A percentile compares a stretch with the other conserved stretches of the same genome.
Evolutionary conservation across 2,329 filamentous ascomycete species (phyloP).

Genomic region (Exophiala xenobiotica): DNA sequence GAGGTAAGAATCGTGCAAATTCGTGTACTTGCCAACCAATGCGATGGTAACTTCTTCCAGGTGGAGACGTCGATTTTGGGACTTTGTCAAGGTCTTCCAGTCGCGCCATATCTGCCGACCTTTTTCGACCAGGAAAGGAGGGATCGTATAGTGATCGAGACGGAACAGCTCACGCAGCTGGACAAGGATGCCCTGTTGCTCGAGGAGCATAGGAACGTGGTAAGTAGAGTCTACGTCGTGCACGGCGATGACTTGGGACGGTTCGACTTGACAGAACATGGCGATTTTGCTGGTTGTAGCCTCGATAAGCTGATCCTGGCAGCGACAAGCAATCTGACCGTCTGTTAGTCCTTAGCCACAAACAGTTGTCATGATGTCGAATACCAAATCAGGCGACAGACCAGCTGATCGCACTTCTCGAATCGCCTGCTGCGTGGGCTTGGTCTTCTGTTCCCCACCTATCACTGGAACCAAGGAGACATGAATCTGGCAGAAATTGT

Average conservation of each 20-base stretch:
- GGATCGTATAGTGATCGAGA: slow-evolving; percentile 58
- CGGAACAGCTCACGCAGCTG: slow-evolving; percentile 66
- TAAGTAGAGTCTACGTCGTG: slow-evolving; percentile 88
- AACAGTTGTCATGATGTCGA: slow-evolving; percentile 22
- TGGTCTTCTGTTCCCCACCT: slow-evolving; percentile 84
- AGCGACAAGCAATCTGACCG: slow-evolving; percentile 82
- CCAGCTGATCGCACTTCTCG: slow-evolving; percentile 79
- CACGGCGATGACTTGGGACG: slow-evolving; percentile 81
- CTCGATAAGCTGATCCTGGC: slow-evolving; percentile 71
- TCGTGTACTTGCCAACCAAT: slow-evolving; percentile 88
- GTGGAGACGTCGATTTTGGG: slow-evolving; percentile 65
- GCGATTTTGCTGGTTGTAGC: slow-evolving; percentile 83
- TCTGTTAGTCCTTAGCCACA: slow-evolving; percentile 17
- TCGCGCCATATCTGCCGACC: slow-evolving; percentile 72
- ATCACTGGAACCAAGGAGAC: slow-evolving; percentile 84
- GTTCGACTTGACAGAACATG: slow-evolving; percentile 81
- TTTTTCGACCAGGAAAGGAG: slow-evolving; percentile 57
- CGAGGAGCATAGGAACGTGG: slow-evolving; percentile 88
- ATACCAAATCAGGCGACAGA: slow-evolving; percentile 67
- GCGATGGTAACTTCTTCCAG: slow-evolving; percentile 67
- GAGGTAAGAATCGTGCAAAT: slow-evolving; percentile 81
- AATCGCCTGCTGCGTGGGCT: slow-evolving; percentile 91
- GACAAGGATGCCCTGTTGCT: slow-evolving; percentile 72
- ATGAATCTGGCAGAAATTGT: slow-evolving; percentile 85
- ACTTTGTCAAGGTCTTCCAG: slow-evolving; percentile 71